Percentiles rank a stretch among this genome's conserved stretches.
phyloP scores from a whole-genome alignment of 176 grass and related monocot species.

The Elymus sibiricus region DNA sequence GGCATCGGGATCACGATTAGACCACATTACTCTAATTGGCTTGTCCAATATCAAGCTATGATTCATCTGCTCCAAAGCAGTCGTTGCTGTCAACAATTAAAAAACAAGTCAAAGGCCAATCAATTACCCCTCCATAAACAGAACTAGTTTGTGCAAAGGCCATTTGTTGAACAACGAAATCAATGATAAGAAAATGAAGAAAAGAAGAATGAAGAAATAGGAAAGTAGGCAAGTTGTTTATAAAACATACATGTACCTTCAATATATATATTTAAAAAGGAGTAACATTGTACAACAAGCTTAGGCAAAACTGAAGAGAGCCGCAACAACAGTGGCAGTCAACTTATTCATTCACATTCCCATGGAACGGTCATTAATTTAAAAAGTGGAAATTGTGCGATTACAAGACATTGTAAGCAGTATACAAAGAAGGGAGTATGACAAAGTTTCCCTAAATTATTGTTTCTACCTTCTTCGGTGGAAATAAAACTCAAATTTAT shows the following conservation, averaged over 20 bases:
- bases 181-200: not conserved
- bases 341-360: not conserved
- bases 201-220: not conserved
- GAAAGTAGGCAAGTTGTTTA: not conserved
- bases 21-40: slow-evolving; percentile 88
- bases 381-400: not conserved
- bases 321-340: not conserved
- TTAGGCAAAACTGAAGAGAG: not conserved
- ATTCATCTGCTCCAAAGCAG: slow-evolving; percentile 61
- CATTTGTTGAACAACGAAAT: not conserved
- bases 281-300: not conserved
- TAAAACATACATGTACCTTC: not conserved
- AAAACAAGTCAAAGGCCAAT: slow-evolving; percentile 10
- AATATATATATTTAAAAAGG: not conserved
- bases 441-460: not conserved
- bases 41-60: slow-evolving; percentile 59
- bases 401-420: not conserved
- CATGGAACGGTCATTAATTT: not conserved
- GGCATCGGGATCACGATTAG: slow-evolving; percentile 56
- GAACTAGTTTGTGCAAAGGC: not conserved
- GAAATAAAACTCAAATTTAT: not conserved
- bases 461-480: not conserved
- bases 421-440: not conserved
- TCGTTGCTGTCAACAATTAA: slow-evolving; percentile 34
- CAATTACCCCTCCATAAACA: not conserved